A percentile compares a stretch with the other conserved stretches of the same genome.
These are phyloP conservation scores for Geoglossum cookeanum DNA, from an alignment of 2,329 filamentous ascomycete genomes.

Conservation along the genomic window DNA sequence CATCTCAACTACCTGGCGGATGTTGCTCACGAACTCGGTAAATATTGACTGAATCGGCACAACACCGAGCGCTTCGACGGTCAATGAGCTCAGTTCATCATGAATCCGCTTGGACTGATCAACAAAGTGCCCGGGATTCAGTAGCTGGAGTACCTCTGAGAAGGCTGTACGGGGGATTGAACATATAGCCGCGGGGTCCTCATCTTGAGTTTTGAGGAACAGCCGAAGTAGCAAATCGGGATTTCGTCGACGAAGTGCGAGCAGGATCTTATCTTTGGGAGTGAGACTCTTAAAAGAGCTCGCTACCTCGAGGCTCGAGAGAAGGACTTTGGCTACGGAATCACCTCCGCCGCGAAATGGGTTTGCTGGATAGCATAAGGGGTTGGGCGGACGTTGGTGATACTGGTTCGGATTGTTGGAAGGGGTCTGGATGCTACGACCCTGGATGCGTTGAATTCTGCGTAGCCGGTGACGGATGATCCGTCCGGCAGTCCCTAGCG, in stretches of 20 bases:
- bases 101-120: slow-evolving; percentile 27
- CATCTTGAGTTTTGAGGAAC: slow-evolving; percentile 13
- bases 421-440: background rate
- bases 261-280: slow-evolving; percentile 10
- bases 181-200: slow-evolving; percentile 14
- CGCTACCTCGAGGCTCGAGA: background rate
- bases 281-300: slow-evolving; percentile 7
- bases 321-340: background rate
- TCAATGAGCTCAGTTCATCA: slow-evolving; percentile 28
- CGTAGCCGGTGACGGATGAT: slow-evolving; percentile 11
- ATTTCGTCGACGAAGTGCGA: slow-evolving; percentile 11
- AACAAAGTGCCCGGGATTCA: slow-evolving; percentile 39
- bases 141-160: slow-evolving; percentile 39
- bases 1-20: slow-evolving; percentile 20
- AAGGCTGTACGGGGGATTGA: slow-evolving; percentile 36
- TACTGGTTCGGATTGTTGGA: no score
- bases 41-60: slow-evolving; percentile 21
- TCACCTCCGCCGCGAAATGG: background rate
- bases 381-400: no score
- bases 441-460: slow-evolving; percentile 2
- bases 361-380: background rate
- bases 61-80: slow-evolving; percentile 24
- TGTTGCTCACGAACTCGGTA: slow-evolving; percentile 20
- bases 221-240: slow-evolving; percentile 13
- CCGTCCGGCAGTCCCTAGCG: slow-evolving; percentile 10